Percentiles rank a stretch among this genome's conserved stretches.
Conservation (phyloP, 129 eudicot species). For the Scalesia atractyloides region DNA sequence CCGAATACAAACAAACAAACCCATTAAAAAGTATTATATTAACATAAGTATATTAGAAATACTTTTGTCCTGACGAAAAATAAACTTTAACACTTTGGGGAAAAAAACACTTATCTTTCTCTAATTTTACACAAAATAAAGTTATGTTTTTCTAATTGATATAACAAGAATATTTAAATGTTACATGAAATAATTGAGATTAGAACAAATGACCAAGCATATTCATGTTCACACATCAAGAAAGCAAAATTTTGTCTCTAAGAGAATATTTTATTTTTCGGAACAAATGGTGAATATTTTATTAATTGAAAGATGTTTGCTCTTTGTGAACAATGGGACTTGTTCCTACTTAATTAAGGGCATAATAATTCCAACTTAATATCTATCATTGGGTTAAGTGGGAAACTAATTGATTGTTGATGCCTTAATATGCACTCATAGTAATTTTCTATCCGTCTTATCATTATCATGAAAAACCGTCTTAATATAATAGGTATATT, state of each 20-base stretch:
- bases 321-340: constrained; percentile 11
- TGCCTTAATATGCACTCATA: background rate
- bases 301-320: background rate
- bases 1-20: no score
- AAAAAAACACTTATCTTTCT: no score
- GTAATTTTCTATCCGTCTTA: no score
- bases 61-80: no score
- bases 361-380: constrained; percentile 26
- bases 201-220: constrained; percentile 23
- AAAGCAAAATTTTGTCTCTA: constrained; percentile 22
- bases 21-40: no score
- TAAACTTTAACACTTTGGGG: no score
- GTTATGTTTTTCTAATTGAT: no score
- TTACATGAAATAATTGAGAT: background rate
- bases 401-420: constrained; percentile 30
- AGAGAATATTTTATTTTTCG: background rate
- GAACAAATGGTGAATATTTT: background rate
- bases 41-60: no score
- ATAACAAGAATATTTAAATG: no score
- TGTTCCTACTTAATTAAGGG: constrained; percentile 17
- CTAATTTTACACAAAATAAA: no score
- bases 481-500: no score
- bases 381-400: constrained; percentile 24
- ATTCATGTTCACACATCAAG: constrained; percentile 31
- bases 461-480: no score